Conservation (phyloP, 2,329 filamentous ascomycete species). For the Cladosporium halotolerans region DNA sequence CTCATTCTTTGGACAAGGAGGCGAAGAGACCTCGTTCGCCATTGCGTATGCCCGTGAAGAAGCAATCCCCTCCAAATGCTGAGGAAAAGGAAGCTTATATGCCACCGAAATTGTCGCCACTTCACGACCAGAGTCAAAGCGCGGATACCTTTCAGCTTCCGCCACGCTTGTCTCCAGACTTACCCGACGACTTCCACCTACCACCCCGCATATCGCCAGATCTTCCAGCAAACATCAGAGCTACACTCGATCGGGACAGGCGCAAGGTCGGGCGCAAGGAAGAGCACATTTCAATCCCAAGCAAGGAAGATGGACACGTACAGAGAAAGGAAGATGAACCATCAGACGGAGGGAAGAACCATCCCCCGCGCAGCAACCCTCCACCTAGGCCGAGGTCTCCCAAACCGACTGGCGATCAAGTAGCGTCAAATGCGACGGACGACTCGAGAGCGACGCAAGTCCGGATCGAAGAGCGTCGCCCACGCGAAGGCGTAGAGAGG, state of each 20-base stretch:
- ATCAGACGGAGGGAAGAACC: background rate
- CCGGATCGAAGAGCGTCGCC: background rate
- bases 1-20: background rate
- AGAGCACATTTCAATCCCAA: background rate
- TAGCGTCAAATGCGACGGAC: too few relatives aligned
- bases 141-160: constrained; percentile 37
- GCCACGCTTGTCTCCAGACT: constrained; percentile 51
- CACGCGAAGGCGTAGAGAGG: background rate
- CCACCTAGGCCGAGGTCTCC: background rate
- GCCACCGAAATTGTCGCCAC: constrained; percentile 19
- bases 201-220: constrained; percentile 54
- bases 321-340: background rate
- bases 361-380: background rate
- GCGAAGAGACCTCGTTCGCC: background rate
- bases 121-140: constrained; percentile 3
- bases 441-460: background rate
- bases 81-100: constrained; percentile 10
- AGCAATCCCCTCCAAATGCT: constrained; percentile 1
- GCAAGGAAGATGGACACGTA: background rate
- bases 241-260: constrained; percentile 37
- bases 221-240: constrained; percentile 50
- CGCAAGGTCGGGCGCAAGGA: background rate
- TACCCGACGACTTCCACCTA: constrained; percentile 41
- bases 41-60: constrained; percentile 4
- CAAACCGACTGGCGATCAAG: background rate